phyloP scores from a whole-genome alignment of 306 rosid genomes.

The Trifolium repens region DNA sequence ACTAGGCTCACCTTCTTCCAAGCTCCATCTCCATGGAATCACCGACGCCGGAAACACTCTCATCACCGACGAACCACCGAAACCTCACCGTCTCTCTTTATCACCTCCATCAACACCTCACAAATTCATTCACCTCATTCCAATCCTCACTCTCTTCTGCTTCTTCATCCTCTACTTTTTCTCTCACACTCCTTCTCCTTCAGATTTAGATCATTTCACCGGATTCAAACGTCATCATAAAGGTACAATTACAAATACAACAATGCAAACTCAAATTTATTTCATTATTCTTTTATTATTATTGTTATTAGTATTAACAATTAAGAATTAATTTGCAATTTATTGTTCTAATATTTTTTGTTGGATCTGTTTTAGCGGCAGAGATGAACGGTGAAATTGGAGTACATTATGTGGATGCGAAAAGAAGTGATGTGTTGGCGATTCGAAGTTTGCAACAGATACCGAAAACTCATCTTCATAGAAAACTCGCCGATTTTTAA shows the following conservation, averaged over 20 bases:
- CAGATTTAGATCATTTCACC: conserved; percentile 77
- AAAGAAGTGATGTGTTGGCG: conserved; percentile 62
- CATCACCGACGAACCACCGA: conserved; percentile 55
- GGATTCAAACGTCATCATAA: conserved; percentile 50
- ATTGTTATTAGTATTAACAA: neutral
- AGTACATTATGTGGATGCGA: conserved; percentile 38
- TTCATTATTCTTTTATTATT: too few species aligned
- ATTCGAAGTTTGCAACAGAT: conserved; percentile 67
- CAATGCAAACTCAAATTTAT: conserved; percentile 4
- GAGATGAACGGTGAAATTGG: conserved; percentile 49
- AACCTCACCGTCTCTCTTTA: conserved; percentile 62
- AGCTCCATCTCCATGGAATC: conserved; percentile 60
- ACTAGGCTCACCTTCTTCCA: conserved; percentile 78
- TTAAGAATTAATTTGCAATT: neutral
- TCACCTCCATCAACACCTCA: conserved; percentile 61
- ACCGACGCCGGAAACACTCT: conserved; percentile 43
- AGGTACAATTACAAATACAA: conserved; percentile 34
- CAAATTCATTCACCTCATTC: conserved; percentile 82
- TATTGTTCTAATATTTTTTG: neutral
- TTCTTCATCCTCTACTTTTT: conserved; percentile 85
- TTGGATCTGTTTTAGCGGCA: conserved; percentile 10
- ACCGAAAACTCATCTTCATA: conserved; percentile 57
- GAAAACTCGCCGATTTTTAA: conserved; percentile 85
- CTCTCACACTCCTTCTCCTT: conserved; percentile 89
- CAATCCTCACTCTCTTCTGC: conserved; percentile 82